Base-by-base conservation (phyloP, 2,329 filamentous ascomycete genomes). In the Exophiala aquamarina region DNA sequence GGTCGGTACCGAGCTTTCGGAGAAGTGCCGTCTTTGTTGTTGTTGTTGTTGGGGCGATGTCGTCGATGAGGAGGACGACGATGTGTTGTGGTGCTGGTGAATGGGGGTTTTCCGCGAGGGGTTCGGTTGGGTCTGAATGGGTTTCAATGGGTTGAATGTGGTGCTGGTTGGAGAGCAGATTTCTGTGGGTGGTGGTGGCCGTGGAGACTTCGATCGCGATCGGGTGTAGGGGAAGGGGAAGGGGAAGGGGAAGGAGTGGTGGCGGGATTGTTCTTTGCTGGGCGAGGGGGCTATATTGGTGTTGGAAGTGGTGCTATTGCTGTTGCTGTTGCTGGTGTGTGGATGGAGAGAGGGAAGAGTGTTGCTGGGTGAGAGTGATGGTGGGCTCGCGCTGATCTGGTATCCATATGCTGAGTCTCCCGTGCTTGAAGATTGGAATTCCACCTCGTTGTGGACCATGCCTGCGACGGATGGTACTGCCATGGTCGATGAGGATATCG, bases 241-340 rank as follows among this genome's bases (percentile, higher is more conserved):
- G 18, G n/a, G 21, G 35, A 45, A 45, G n/a, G 36, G 21, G 36
- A 49, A 44, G 15, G 20, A 17, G 34, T 28, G 41, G 15, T 43
- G 29, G 14, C 20, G 11, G 15, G 14, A 7, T 13, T 8, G 42
- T 10, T 8, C 11, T 38, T 37, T 39, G 32, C 38, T 11, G 15
- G 37, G 3, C 14, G 44, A 18, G 13, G 39, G 37, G 17, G 44
- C n/a, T n/a, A n/a, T n/a, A n/a, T n/a, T n/a, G n/a, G n/a, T n/a
- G n/a, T n/a, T n/a, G n/a, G n/a, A n/a, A n/a, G n/a, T n/a, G n/a
- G n/a, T n/a, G n/a, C n/a, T n/a, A n/a, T n/a, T n/a, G n/a, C n/a
- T n/a, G n/a, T n/a, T n/a, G n/a, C n/a, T n/a, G n/a, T n/a, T n/a
- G n/a, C n/a, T n/a, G n/a, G n/a, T n/a, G n/a, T n/a, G n/a, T n/a